Base-by-base conservation (phyloP, 495 filamentous ascomycete species). In the Xylaria intraflava region DNA sequence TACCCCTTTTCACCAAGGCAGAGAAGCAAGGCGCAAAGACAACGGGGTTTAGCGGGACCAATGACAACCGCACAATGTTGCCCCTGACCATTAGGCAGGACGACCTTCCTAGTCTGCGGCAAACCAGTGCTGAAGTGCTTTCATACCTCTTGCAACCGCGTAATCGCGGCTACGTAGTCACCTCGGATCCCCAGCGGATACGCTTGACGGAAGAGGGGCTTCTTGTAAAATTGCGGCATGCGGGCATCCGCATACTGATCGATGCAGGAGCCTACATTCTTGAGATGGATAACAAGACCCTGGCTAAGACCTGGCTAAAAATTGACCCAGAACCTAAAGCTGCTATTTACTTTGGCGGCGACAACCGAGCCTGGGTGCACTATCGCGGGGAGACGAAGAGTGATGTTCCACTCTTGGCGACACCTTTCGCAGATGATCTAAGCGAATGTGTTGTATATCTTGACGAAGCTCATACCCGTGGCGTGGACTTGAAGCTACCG, bases 11-110 rank as follows among this genome's bases (percentile, higher is more conserved):
- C 49, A 58, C 61, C 3, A 17, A 48, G 22, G 44, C 27, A 1
- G 16, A 46, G 0, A 55, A 38, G 44, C 64, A 41, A 7, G n/a
- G 33, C 7, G 42, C 56, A 17, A 56, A 59, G 33, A 79, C 78
- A 0, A 80, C 79, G 0, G 78, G 79, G 2, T 82, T 82, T 57
- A 77, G 73, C 38, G 79, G 79, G 0, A 81, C 78, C 0, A 81
- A 81, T 40, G 78, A 82, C 55, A 73, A 69, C 42, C 62, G 72
- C 16, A 46, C 55, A 1, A 67, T 78, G 65, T 60, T 81, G 9
- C 78, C 78, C 1, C 48, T 82, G 16, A 79, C 65, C 0, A 78
- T 81, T 48, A 68, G 63, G 22, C 79, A 82, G 52, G 51, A 73
- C 0, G 78, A 82, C 53, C 76, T 82, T 0, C 65, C 66, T 0